Percentiles rank a stretch among this genome's conserved stretches.
Evolutionary conservation across 2,329 filamentous ascomycete species (phyloP).

Genomic region (Phaeosphaeria sp.): DNA sequence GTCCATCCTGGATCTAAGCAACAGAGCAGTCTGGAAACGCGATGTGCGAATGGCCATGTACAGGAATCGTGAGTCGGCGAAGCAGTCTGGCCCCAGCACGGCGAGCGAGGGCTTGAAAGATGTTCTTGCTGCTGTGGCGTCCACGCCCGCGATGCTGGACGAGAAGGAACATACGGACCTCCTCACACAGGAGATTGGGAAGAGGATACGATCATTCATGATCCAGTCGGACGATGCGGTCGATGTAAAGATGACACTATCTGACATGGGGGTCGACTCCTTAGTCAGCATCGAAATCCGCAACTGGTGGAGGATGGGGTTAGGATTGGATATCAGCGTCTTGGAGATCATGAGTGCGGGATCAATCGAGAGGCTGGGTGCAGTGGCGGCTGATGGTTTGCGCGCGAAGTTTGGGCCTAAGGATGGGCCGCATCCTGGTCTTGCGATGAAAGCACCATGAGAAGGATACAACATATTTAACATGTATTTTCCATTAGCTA

Average conservation of each 20-base stretch:
- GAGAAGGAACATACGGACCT: constrained; percentile 5
- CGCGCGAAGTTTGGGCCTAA: neutral
- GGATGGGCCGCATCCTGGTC: neutral
- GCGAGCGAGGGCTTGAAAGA: constrained; percentile 11
- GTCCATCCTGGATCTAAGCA: constrained; percentile 24
- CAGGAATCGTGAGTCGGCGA: constrained; percentile 17
- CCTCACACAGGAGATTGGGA: constrained; percentile 29
- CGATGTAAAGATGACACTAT: constrained; percentile 14
- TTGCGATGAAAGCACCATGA: neutral
- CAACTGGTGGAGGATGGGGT: constrained; percentile 45
- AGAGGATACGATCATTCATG: constrained; percentile 20
- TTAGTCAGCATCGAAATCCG: constrained; percentile 48
- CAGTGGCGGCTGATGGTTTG: neutral
- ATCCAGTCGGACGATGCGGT: constrained; percentile 22
- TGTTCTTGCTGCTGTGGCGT: constrained; percentile 14
- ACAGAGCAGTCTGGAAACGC: constrained; percentile 20
- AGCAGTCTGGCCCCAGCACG: neutral
- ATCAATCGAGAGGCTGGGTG: neutral
- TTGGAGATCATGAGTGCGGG: constrained; percentile 26
- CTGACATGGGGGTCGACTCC: constrained; percentile 40
- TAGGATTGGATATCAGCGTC: constrained; percentile 35
- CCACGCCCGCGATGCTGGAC: constrained; percentile 15
- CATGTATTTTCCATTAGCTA: neutral
- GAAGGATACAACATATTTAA: neutral
- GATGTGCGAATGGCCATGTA: constrained; percentile 32